These are phyloP conservation scores for Entomortierella lignicola DNA, from an alignment of 192 early-diverging fungal species.

Conservation along the genomic window DNA sequence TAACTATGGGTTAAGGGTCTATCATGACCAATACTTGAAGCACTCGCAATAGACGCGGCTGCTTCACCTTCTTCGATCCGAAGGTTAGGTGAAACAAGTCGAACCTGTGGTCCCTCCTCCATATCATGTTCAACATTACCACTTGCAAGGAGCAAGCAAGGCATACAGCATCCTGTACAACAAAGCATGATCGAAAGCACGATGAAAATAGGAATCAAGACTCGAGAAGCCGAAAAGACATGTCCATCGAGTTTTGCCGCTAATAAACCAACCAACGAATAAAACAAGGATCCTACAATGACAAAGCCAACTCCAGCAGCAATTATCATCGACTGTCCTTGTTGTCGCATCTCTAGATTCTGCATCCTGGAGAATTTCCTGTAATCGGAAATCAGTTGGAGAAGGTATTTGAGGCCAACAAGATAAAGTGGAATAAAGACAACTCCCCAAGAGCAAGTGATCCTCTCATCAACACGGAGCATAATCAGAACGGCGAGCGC, in stretches of 20 bases:
- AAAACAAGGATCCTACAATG: conserved; percentile 56
- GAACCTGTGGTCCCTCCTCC: conserved; percentile 48
- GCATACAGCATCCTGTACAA: conserved; percentile 69
- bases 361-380: conserved; percentile 48
- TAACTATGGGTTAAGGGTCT: too few relatives aligned
- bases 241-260: conserved; percentile 55
- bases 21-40: not conserved
- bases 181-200: conserved; percentile 66
- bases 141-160: conserved; percentile 62
- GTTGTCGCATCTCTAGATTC: conserved; percentile 57
- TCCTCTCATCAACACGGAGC: conserved; percentile 65
- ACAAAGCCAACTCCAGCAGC: conserved; percentile 56
- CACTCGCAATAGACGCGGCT: not conserved
- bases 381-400: conserved; percentile 60
- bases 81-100: conserved; percentile 50
- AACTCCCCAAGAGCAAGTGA: conserved; percentile 69
- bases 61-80: conserved; percentile 28
- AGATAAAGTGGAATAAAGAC: conserved; percentile 80
- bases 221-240: conserved; percentile 57
- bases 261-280: conserved; percentile 52
- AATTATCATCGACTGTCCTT: conserved; percentile 60
- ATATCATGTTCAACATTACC: conserved; percentile 54
- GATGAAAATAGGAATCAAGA: conserved; percentile 78
- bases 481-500: conserved; percentile 75
- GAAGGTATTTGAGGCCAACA: conserved; percentile 65